Evolutionary conservation across 1,284 basidiomycete species (phyloP), one percentile per base, ranked within the genome.

Genomic region (Leccinum huronense): DNA sequence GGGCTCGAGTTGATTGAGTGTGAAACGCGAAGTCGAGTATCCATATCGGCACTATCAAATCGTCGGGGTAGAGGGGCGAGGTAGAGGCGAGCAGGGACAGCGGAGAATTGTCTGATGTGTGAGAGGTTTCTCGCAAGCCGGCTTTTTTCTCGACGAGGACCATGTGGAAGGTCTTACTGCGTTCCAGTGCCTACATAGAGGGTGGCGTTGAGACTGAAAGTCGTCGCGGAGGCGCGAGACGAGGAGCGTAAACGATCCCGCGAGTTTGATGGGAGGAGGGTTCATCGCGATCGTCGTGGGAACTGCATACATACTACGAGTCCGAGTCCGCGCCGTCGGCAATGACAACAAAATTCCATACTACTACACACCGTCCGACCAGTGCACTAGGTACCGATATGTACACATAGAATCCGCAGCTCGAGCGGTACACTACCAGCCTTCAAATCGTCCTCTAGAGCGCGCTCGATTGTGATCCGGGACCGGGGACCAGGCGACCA

Each of bases 21-120:
- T 86, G 8, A 83, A 83, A 45, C 78, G 77, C 8, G 80, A 72
- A 27, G 74, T 70, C 13, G 57, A 95, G 84, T n/a, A 98, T 88
- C 97, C 97, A 99, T 70, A 98, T 94, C 0, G 96, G 97, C 1
- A 96, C 94, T 64, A 99, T 94, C 58, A 98, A 80, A 1, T 97
- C 97, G 75, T 99, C 97, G 0, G 97, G 97, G 75, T 94, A 86
- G 13, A 97, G 81, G 0, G 97, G 95, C 0, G 94, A 96, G 1
- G 89, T 85, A 0, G 91, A 88, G 0, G 93, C 93, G 31, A 97
- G 79, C 0, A 96, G 97, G 0, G 94, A 97, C 9, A 98, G 82
- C 0, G 95, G 95, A 0, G 95, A 98, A 75, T 95, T 94, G 11
- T 84, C 76, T 1, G 81, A 75, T 5, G 84, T 72, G 68, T 84